phyloP scores from a whole-genome alignment of 306 rosid species.

The Rosa persica region DNA sequence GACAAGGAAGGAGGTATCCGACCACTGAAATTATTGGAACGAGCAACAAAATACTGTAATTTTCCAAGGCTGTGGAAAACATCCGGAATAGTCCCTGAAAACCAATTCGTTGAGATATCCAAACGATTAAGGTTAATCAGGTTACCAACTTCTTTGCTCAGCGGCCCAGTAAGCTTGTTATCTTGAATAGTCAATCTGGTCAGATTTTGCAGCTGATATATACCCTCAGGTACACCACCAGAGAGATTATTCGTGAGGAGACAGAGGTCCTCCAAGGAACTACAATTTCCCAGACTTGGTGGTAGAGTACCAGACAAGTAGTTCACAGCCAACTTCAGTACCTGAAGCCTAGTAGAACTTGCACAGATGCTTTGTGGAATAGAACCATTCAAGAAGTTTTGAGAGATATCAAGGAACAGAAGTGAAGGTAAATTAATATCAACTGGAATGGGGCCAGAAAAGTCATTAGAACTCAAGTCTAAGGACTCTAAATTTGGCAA shows the following conservation, averaged over 20 bases:
- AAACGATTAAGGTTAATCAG: conserved; percentile 25
- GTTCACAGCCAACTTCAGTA: conserved; percentile 17
- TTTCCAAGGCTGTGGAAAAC: conserved; percentile 15
- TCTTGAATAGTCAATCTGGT: conserved; percentile 7
- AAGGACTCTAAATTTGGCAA: conserved; percentile 27
- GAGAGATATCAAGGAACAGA: conserved; percentile 13
- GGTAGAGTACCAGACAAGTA: conserved; percentile 20
- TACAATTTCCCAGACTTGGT: conserved; percentile 6
- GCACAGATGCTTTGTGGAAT: conserved; percentile 19
- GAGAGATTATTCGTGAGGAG: neutral
- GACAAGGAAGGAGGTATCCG: conserved; percentile 26
- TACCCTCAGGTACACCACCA: conserved; percentile 13
- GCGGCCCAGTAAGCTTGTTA: conserved; percentile 25
- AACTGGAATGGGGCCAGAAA: conserved; percentile 4
- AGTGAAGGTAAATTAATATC: conserved; percentile 20
- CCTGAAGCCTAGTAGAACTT: neutral
- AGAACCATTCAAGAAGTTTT: conserved; percentile 11
- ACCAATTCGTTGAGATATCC: conserved; percentile 30
- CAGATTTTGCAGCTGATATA: conserved; percentile 12
- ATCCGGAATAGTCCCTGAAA: conserved; percentile 31
- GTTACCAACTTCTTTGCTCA: conserved; percentile 28
- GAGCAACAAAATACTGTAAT: conserved; percentile 11
- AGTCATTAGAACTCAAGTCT: conserved; percentile 28
- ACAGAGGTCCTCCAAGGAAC: conserved; percentile 4
- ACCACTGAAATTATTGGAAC: conserved; percentile 29